Conservation (phyloP, 345 rosid genomes). For the Bruguiera parviflora region DNA sequence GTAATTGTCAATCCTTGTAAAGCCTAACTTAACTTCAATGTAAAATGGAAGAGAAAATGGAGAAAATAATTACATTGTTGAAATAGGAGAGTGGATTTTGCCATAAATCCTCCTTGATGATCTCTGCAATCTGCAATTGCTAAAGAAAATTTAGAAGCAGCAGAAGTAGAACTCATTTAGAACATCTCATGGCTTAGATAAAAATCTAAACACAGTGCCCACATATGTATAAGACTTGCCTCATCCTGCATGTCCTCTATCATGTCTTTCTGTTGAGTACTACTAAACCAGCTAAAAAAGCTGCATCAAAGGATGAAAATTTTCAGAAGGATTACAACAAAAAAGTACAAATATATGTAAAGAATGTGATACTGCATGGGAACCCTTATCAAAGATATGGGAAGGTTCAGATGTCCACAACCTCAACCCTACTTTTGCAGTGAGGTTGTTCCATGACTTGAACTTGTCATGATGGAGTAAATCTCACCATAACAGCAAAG, state of each 20-base stretch:
- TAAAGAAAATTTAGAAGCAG: constrained; percentile 1
- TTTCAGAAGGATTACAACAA: background rate
- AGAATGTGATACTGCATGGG: background rate
- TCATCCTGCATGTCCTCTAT: constrained; percentile 72
- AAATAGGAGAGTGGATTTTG: constrained; percentile 86
- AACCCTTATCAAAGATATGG: background rate
- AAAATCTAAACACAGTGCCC: background rate
- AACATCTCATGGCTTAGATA: background rate
- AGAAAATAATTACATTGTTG: constrained; percentile 52
- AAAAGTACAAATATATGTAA: background rate
- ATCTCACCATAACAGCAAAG: background rate
- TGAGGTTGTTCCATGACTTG: background rate
- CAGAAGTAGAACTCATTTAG: background rate
- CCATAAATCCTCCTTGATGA: constrained; percentile 95
- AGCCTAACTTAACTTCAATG: background rate
- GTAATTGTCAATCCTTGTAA: background rate
- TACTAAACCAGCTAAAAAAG: constrained; percentile 85
- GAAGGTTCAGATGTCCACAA: background rate
- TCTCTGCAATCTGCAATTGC: constrained; percentile 71
- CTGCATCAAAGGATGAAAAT: constrained; percentile 35
- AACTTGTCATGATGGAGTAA: background rate
- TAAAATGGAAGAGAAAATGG: background rate
- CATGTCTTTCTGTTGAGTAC: constrained; percentile 50
- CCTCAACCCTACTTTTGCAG: background rate
- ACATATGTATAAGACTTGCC: constrained; percentile 33